Evolutionary conservation across 306 rosid genomes (phyloP), one percentile per base, ranked within the genome.

Genomic region (Corylus avellana): DNA sequence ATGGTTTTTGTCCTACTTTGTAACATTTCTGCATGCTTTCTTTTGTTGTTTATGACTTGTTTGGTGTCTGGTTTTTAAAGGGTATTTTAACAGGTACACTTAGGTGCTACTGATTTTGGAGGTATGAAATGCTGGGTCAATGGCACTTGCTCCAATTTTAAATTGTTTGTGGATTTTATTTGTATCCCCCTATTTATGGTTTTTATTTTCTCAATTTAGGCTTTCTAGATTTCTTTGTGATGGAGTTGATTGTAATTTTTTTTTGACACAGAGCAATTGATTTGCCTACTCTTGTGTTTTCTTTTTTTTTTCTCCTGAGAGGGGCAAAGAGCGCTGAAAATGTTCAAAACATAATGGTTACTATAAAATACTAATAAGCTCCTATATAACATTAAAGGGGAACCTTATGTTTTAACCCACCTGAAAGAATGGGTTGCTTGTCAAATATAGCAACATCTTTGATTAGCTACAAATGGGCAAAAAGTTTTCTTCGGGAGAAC

Each of bases 41-140:
- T 14, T 72, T 39, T n/a, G 42, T 20, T 82, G 62, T 50, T 54
- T 72, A 64, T 73, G 82, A 66, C 64, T 63, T 32, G n/a, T 77
- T 73, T 72, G 78, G 59, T 73, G 63, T 82, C 77, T 73, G 75
- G 78, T 25, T 76, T 74, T 9, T 55, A 56, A 74, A 66, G 69
- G 72, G 62, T 68, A 22, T n/a, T 56, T 72, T 46, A 44, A 32
- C 85, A 73, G 72, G 82, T 64, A 66, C 22, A 46, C 14, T 77
- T 68, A 68, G 69, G 54, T 73, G 82, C 82, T 76, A 62, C 50
- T 61, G 71, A 56, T 70, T 47, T 62, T 76, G 48, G 81, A 77
- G 82, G 72, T 77, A 77, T 77, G 78, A 46, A 32, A 64, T 54
- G 79, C 58, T 10, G 25, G 29, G 78, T 72, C 82, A 44, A 49